Evolutionary conservation across 805 yeast genomes (phyloP).

Genomic region (Ogataea allantospora): DNA sequence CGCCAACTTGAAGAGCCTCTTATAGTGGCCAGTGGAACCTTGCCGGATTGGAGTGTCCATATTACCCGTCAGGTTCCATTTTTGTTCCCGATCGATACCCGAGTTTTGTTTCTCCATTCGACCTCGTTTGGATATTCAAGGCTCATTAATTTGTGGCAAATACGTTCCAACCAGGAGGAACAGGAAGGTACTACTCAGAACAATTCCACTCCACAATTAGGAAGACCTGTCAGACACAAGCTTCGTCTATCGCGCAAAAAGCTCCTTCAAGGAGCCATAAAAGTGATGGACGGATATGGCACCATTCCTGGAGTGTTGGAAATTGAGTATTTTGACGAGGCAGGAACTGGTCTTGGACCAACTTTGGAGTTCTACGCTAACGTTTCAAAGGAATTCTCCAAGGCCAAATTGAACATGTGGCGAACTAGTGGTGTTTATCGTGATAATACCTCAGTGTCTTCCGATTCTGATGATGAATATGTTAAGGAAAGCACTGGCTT

Average conservation of each 20-base stretch:
- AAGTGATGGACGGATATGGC: constrained; percentile 74
- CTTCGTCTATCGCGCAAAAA: constrained; percentile 70
- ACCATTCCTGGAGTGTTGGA: constrained; percentile 79
- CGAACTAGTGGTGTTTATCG: constrained; percentile 38
- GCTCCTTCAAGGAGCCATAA: constrained; percentile 72
- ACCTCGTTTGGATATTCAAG: constrained; percentile 92
- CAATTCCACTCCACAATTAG: constrained; percentile 46
- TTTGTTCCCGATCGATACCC: constrained; percentile 77
- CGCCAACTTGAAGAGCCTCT: constrained; percentile 88
- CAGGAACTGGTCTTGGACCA: constrained; percentile 96
- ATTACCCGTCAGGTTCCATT: constrained; percentile 77
- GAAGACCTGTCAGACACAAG: constrained; percentile 76
- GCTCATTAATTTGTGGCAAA: constrained; percentile 74
- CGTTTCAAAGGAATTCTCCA: constrained; percentile 73
- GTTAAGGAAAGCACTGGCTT: constrained; percentile 46
- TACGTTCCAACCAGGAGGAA: constrained; percentile 41
- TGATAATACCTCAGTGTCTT: constrained; percentile 2
- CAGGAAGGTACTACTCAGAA: constrained; percentile 22
- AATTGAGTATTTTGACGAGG: constrained; percentile 85
- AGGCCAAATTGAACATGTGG: constrained; percentile 65
- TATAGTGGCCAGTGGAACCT: constrained; percentile 77
- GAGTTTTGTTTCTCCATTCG: constrained; percentile 74
- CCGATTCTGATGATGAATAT: constrained; percentile 10
- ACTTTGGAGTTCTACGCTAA: constrained; percentile 87
- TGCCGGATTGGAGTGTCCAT: constrained; percentile 82